Base-by-base conservation (phyloP, 2,329 filamentous ascomycete species). In the Waltergamsia citrina region DNA sequence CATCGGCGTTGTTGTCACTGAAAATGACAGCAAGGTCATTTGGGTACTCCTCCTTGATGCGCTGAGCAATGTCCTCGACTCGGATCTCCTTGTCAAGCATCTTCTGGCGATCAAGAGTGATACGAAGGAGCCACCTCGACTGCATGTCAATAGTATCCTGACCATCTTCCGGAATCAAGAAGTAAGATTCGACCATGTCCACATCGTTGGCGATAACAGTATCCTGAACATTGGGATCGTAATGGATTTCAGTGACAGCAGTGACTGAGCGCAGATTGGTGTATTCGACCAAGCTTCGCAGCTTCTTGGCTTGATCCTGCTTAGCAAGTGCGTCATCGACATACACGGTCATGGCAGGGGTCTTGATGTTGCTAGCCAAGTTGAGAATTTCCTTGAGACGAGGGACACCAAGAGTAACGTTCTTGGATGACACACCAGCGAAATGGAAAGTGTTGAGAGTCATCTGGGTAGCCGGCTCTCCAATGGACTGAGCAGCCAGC, bases 361-460 rank as follows among this genome's bases (percentile, higher is more conserved):
- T 98, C 71, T 96, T 98, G 68, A 98, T 95, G 60, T 96, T 93
- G 47, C 83, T 88, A 1, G 93, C 92, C 38, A 98, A 79, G 57
- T 98, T 98, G 38, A 98, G 72, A 77, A 98, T 98, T 66, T 98
- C 92, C 73, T 98, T 98, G 32, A 98, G 76, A 78, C 92, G 90
- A 28, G 92, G 92, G 28, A 98, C 92, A 86, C 92, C 92, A 32
- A 98, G 80, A 1, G 92, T 98, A 36, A 98, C 90, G 71, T 98
- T 98, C 81, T 98, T 98, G 17, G 90, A 94, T 24, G 93, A 94
- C 40, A 98, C 87, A 94, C 92, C 92, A 59, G 92, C 88, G 59
- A 98, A 98, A 71, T 98, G 92, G 82, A 98, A 98, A 17, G 92
- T 98, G 66, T 98, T 98, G 40, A 98, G 67, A 2, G 92, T 98